Evolutionary conservation across 176 grass and related monocot species (phyloP).

Genomic region (Dendrocalamus sinicus): DNA sequence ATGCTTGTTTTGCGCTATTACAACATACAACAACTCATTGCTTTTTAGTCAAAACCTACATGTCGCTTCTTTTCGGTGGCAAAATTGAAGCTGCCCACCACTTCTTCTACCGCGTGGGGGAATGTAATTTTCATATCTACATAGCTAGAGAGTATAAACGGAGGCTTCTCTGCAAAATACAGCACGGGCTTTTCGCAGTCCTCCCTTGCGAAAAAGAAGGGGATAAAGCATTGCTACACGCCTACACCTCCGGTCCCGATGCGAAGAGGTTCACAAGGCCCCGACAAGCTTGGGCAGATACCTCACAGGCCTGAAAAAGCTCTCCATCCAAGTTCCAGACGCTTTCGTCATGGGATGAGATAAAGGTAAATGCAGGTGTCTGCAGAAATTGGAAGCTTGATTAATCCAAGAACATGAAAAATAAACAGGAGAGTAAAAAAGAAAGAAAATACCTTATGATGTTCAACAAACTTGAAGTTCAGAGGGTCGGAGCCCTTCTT

Average conservation of each 20-base stretch:
- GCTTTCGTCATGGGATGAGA: slow-evolving; percentile 70
- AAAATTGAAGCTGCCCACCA: neutral
- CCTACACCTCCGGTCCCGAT: slow-evolving; percentile 80
- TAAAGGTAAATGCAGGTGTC: slow-evolving; percentile 82
- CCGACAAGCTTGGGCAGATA: slow-evolving; percentile 73
- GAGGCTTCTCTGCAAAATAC: slow-evolving; percentile 11
- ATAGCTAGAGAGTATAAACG: slow-evolving; percentile 13
- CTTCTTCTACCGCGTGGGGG: neutral
- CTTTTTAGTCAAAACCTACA: neutral
- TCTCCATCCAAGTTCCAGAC: slow-evolving; percentile 95
- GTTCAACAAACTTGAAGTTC: slow-evolving; percentile 84
- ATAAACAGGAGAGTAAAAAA: neutral
- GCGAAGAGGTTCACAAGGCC: slow-evolving; percentile 89
- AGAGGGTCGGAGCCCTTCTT: slow-evolving; percentile 81
- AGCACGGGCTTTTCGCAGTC: neutral
- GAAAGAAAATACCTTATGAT: slow-evolving; percentile 72
- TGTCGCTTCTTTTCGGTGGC: neutral
- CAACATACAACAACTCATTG: neutral
- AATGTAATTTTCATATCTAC: neutral
- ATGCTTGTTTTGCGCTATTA: neutral
- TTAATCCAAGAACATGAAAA: neutral
- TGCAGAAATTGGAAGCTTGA: slow-evolving; percentile 36
- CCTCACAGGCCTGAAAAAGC: slow-evolving; percentile 74
- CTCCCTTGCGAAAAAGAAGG: neutral
- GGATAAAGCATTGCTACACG: neutral